Percentiles rank a stretch among this genome's conserved stretches.
phyloP scores from a whole-genome alignment of 1,284 basidiomycete species.

The Peniophora sp. region DNA sequence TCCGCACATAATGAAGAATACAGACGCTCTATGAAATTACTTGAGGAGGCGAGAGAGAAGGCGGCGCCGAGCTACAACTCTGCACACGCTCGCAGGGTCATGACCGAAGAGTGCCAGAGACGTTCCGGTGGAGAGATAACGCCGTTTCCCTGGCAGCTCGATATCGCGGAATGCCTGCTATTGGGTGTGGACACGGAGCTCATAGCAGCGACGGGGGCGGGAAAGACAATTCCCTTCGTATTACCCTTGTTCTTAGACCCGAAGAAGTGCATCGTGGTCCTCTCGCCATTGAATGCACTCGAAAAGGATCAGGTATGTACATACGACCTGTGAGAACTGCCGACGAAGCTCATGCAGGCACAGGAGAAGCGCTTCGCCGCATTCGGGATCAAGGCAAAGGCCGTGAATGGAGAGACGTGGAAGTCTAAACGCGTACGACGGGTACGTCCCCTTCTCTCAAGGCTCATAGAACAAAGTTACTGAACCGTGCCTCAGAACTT shows the following conservation, averaged over 20 bases:
- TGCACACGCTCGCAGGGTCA: not conserved
- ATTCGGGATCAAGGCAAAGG: slow-evolving; percentile 18
- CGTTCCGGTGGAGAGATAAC: not conserved
- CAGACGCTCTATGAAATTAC: not conserved
- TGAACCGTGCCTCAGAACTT: not conserved
- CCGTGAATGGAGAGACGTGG: slow-evolving; percentile 26
- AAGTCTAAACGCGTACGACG: slow-evolving; percentile 15
- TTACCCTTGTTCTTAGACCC: slow-evolving; percentile 19
- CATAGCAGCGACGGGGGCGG: slow-evolving; percentile 25
- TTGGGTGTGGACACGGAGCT: slow-evolving; percentile 25
- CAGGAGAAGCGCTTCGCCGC: slow-evolving; percentile 17
- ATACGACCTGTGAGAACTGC: not conserved
- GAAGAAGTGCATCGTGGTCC: slow-evolving; percentile 18
- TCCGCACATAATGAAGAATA: too few relatives aligned
- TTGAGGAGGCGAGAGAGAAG: not conserved
- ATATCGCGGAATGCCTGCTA: slow-evolving; percentile 23
- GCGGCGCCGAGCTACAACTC: slow-evolving; percentile 1
- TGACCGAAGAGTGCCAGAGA: slow-evolving; percentile 1
- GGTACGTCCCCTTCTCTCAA: not conserved
- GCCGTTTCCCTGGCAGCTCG: slow-evolving; percentile 25
- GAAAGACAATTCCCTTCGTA: slow-evolving; percentile 29
- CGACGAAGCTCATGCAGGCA: not conserved
- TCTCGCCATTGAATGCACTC: slow-evolving; percentile 26
- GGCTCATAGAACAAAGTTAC: not conserved
- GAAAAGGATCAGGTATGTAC: slow-evolving; percentile 20